Evolutionary conservation across 2,329 filamentous ascomycete genomes (phyloP), one percentile per base, ranked within the genome.

Genomic region (Coleophoma cylindrospora): DNA sequence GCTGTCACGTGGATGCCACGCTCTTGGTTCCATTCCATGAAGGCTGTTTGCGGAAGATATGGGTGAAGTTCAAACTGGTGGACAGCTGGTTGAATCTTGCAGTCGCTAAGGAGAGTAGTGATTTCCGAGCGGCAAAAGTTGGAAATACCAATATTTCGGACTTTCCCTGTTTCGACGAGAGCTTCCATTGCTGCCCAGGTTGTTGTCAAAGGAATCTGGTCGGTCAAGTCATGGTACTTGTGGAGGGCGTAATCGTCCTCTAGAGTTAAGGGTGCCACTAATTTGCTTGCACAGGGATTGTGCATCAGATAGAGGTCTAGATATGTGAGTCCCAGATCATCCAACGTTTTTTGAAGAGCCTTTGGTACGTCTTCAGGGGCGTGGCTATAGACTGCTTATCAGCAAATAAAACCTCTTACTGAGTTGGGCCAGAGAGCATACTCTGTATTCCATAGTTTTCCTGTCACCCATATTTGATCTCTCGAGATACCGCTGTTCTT

Each of bases 221-320:
- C 27, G 2, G 27, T 27, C 27, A 27, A 27, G 9, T 27, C 27
- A 27, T 27, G 27, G 27, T 27, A 27, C 9, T 27, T 27, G 9
- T 27, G 27, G 65, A 89, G 66, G 64, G 91, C 83, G 13, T 80
- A 70, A 46, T 80, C 79, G 67, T 83, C 89, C 89, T 91, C 80
- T 89, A 82, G 47, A 84, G 81, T 43, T 89, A 70, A 50, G 49
- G 61, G 17, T 22, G 13, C 22, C 3, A 10, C 40, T 9, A 19
- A 15, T 15, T 22, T 11, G 8, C 17, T 4, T 3, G 40, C 56
- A 11, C 61, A 72, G 7, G 87, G 85, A 87, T 87, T 92, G 71
- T 94, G 88, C 74, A 92, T 80, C 34, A 94, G 76, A 64, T 80
- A 89, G 53, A 92, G 73, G 65, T 94, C 89, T 9, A 94, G 76